Base-by-base conservation (phyloP, 495 filamentous ascomycete species). In the Podospora pseudocomata region DNA sequence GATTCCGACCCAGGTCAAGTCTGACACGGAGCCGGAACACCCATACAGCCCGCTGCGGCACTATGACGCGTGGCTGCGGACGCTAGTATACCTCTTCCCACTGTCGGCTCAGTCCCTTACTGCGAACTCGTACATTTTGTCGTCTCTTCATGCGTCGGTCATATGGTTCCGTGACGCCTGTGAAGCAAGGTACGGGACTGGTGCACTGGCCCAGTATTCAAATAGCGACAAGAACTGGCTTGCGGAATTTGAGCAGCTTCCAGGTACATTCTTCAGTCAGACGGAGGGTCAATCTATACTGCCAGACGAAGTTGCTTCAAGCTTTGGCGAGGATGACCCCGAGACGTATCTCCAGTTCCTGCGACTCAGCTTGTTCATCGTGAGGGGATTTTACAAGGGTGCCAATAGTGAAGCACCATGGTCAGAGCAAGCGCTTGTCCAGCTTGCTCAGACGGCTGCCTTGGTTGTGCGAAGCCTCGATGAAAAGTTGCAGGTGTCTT, bases 151-250 rank as follows among this genome's bases (percentile, higher is more conserved):
- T 56, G 68, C 69, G 23, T 67, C 64, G 3, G 54, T 79, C 4
- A 70, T 78, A 11, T 70, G 74, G 66, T 79, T 79, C 68, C 70
- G 68, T 0, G 73, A 76, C 34, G 73, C 75, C 20, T 79, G 75
- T 49, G 39, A 64, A 39, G 66, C 63, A 19, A 74, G 70, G 34
- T 72, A 72, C 58, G 32, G 61, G 0, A n/a, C 60, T 6, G 60
- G 68, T 19, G 62, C 63, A 1, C 64, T 74, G 9, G 54, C n/a
- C 9, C 32, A 70, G 4, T 44, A 67, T 11, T 70, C 70, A 0
- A 54, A 23, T 27, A 64, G 56, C 16, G 67, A 71, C 18, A 60
- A 63, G 15, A 70, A 72, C 63, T 77, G 77, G 77, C 4, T 72
- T 0, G 69, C 68, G 5, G 73, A 74, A 34, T 73, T 73, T 26